phyloP scores from a whole-genome alignment of 2,329 filamentous ascomycete genomes.

The Nothophaeocryptopus gaeumannii region DNA sequence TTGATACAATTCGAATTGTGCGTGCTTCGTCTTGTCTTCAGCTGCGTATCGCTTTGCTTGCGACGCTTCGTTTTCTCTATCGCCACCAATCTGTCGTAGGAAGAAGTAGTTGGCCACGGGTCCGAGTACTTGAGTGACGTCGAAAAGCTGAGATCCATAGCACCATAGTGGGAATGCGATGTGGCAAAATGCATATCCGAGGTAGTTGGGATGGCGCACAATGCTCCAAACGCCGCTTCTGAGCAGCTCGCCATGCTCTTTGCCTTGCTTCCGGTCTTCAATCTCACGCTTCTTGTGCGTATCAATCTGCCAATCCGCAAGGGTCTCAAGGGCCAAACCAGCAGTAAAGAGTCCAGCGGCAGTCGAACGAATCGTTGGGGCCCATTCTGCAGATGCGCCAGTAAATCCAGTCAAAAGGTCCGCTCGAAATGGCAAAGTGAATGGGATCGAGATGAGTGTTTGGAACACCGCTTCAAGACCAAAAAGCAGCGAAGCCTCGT shows the following conservation, averaged over 20 bases:
- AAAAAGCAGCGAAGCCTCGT: conserved; percentile 54
- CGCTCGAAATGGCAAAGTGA: conserved; percentile 52
- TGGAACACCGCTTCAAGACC: conserved; percentile 58
- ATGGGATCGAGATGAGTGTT: conserved; percentile 56
- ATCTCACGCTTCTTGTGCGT: conserved; percentile 46
- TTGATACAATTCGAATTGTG: conserved; percentile 53
- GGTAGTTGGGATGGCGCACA: conserved; percentile 61
- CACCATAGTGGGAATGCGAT: conserved; percentile 58
- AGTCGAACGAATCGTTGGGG: conserved; percentile 35
- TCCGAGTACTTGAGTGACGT: conserved; percentile 55
- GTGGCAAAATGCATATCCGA: conserved; percentile 60
- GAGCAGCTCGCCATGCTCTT: conserved; percentile 37
- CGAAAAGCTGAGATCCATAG: conserved; percentile 54
- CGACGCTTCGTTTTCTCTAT: conserved; percentile 53
- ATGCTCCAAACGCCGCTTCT: conserved; percentile 61
- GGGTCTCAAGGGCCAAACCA: conserved; percentile 55
- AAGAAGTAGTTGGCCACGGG: conserved; percentile 59
- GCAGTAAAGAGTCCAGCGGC: conserved; percentile 54
- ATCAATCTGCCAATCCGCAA: conserved; percentile 58
- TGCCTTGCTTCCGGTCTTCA: conserved; percentile 23
- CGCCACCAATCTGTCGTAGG: conserved; percentile 57
- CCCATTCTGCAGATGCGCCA: conserved; percentile 32
- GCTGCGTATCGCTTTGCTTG: conserved; percentile 54
- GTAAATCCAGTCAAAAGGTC: conserved; percentile 13
- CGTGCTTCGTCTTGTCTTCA: conserved; percentile 51